These are phyloP conservation scores for Quillaja saponaria DNA, from an alignment of 306 rosid genomes.

Conservation along the genomic window DNA sequence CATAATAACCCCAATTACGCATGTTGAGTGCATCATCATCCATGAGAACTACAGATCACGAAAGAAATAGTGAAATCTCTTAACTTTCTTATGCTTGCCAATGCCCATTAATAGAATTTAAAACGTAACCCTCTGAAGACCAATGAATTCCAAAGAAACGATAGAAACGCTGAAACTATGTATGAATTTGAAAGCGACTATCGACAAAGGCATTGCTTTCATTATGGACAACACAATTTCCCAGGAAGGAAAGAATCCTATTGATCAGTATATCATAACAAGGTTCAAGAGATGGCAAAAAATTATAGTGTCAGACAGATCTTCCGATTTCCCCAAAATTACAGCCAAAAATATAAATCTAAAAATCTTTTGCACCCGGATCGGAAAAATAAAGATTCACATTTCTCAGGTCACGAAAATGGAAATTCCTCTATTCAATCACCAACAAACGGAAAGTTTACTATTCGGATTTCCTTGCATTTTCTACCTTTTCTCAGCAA, in stretches of 20 bases:
- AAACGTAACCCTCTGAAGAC: neutral
- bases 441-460: slow-evolving; percentile 33
- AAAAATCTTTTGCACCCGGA: neutral
- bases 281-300: neutral
- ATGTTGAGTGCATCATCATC: slow-evolving; percentile 91
- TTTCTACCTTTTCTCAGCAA: slow-evolving; percentile 38
- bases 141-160: slow-evolving; percentile 4
- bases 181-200: neutral
- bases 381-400: too few relatives aligned
- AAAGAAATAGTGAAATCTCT: slow-evolving; percentile 27
- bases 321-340: slow-evolving; percentile 23
- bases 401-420: slow-evolving; percentile 10
- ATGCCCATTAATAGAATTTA: slow-evolving; percentile 24
- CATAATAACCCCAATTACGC: slow-evolving; percentile 96
- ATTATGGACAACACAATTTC: slow-evolving; percentile 5
- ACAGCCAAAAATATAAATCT: neutral
- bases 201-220: neutral
- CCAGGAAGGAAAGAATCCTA: neutral
- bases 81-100: slow-evolving; percentile 24
- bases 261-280: neutral
- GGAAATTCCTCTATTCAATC: slow-evolving; percentile 28
- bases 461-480: slow-evolving; percentile 29
- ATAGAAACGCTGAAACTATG: neutral
- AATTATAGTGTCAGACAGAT: slow-evolving; percentile 9
- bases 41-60: slow-evolving; percentile 66